Evolutionary conservation across 2,329 filamentous ascomycete genomes (phyloP).

Genomic region (Didymella glomerata): DNA sequence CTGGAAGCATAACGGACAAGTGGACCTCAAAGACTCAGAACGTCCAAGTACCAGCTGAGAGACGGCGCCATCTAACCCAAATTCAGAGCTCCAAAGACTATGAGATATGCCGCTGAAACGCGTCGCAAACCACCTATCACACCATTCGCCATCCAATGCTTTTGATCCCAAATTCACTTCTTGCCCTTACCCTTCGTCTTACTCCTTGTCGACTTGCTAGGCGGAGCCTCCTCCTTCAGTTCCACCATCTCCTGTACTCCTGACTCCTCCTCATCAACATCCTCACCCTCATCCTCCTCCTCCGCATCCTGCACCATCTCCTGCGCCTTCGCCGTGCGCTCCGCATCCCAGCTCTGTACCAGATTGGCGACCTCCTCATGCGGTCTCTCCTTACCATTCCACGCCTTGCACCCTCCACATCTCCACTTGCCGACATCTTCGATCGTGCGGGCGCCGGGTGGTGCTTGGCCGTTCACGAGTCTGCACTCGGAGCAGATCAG

Average conservation of each 20-base stretch:
- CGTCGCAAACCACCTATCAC: not conserved
- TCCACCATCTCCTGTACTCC: slow-evolving; percentile 10
- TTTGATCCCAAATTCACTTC: slow-evolving; percentile 34
- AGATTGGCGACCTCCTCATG: slow-evolving; percentile 65
- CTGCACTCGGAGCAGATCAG: slow-evolving; percentile 84
- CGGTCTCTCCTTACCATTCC: slow-evolving; percentile 83
- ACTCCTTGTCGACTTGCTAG: slow-evolving; percentile 53
- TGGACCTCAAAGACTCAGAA: too few relatives aligned
- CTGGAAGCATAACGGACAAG: too few relatives aligned
- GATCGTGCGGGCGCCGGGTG: slow-evolving; percentile 79
- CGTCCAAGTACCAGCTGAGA: too few relatives aligned
- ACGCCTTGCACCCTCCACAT: slow-evolving; percentile 82
- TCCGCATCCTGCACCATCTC: slow-evolving; percentile 32
- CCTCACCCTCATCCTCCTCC: slow-evolving; percentile 34
- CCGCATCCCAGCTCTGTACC: slow-evolving; percentile 53
- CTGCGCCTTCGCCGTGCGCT: slow-evolving; percentile 58
- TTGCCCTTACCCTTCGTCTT: slow-evolving; percentile 53
- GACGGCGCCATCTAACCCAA: too few relatives aligned
- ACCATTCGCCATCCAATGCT: slow-evolving; percentile 10
- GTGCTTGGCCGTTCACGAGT: slow-evolving; percentile 94
- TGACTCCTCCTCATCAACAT: slow-evolving; percentile 31
- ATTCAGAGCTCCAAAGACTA: too few relatives aligned
- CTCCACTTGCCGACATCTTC: slow-evolving; percentile 87
- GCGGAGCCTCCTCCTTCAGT: slow-evolving; percentile 31
- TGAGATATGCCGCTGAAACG: slow-evolving; percentile 7